A percentile compares a stretch with the other conserved stretches of the same genome.
These are phyloP conservation scores for Tinospora cordifolia DNA, from an alignment of 164 flowering plant species.

Conservation along the genomic window DNA sequence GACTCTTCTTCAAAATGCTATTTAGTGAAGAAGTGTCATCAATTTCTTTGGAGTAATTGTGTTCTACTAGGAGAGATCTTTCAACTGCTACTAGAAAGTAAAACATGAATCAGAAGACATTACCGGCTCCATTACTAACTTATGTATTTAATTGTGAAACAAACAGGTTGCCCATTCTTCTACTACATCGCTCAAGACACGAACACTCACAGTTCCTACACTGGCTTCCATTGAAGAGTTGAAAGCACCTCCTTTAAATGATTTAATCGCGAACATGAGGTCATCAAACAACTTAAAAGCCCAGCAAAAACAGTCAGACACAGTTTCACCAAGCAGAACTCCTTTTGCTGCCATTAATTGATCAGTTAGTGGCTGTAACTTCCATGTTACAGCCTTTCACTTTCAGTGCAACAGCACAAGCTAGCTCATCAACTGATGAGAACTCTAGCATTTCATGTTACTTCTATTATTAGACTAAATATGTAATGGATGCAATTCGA, in stretches of 20 bases:
- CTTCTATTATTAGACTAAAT: not conserved
- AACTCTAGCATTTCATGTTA: not conserved
- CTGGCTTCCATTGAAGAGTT: slow-evolving; percentile 56
- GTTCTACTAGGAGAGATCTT: too few species aligned
- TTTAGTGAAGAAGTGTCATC: too few species aligned
- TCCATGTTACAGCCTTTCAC: too few species aligned
- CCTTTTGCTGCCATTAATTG: slow-evolving; percentile 49
- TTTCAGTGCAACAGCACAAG: too few species aligned
- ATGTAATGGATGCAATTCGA: not conserved
- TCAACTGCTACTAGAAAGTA: too few species aligned
- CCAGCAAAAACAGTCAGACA: slow-evolving; percentile 19
- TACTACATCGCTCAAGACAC: slow-evolving; percentile 29
- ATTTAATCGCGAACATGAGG: slow-evolving; percentile 18
- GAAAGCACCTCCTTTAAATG: slow-evolving; percentile 31
- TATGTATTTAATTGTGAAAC: not conserved
- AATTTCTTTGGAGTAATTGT: too few species aligned
- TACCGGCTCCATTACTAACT: not conserved
- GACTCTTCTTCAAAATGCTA: not conserved
- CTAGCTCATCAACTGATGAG: slow-evolving; percentile 13
- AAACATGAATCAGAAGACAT: too few species aligned
- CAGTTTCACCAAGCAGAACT: slow-evolving; percentile 35
- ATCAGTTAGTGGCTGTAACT: slow-evolving; percentile 4
- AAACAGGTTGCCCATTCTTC: slow-evolving; percentile 34
- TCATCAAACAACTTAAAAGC: slow-evolving; percentile 21
- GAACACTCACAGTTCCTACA: slow-evolving; percentile 42